phyloP scores from a whole-genome alignment of 108 stramenopile species.

The Nitzschia sp. region DNA sequence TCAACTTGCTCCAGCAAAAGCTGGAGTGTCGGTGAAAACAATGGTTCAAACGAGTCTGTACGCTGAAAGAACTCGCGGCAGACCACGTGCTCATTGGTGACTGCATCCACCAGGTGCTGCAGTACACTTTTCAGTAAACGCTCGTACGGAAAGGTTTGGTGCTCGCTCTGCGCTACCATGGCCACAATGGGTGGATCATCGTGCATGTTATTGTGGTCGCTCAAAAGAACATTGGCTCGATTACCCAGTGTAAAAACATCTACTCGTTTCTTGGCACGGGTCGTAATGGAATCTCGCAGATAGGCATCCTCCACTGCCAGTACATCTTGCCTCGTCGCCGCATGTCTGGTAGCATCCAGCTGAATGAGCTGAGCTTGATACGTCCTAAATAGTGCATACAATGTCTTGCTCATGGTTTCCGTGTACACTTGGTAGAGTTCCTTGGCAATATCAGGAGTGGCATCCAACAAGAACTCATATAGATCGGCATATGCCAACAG shows the following conservation, averaged over 20 bases:
- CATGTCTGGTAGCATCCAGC: conserved; percentile 76
- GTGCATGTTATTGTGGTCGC: conserved; percentile 18
- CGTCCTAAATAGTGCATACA: conserved; percentile 91
- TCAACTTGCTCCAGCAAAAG: conserved; percentile 95
- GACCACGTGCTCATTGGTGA: conserved; percentile 97
- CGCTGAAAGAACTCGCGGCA: conserved; percentile 93
- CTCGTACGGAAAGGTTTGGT: conserved; percentile 90
- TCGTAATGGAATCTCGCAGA: conserved; percentile 84
- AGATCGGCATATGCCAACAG: conserved; percentile 89
- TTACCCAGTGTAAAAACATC: conserved; percentile 92
- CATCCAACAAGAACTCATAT: conserved; percentile 87
- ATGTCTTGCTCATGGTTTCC: conserved; percentile 92
- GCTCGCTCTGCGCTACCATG: conserved; percentile 89
- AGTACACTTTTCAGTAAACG: conserved; percentile 90
- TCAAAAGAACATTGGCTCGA: conserved; percentile 53
- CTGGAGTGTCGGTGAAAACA: conserved; percentile 87
- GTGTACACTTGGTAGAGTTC: conserved; percentile 93
- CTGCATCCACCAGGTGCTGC: conserved; percentile 96
- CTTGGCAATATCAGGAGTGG: conserved; percentile 85
- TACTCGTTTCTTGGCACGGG: conserved; percentile 92
- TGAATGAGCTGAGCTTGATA: conserved; percentile 94
- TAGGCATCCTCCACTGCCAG: conserved; percentile 95
- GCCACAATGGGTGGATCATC: conserved; percentile 81
- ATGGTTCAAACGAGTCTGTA: conserved; percentile 77
- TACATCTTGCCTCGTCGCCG: conserved; percentile 90